Evolutionary conservation across 2,329 filamentous ascomycete genomes (phyloP), one percentile per base, ranked within the genome.

Genomic region (Elsinoe perseae): DNA sequence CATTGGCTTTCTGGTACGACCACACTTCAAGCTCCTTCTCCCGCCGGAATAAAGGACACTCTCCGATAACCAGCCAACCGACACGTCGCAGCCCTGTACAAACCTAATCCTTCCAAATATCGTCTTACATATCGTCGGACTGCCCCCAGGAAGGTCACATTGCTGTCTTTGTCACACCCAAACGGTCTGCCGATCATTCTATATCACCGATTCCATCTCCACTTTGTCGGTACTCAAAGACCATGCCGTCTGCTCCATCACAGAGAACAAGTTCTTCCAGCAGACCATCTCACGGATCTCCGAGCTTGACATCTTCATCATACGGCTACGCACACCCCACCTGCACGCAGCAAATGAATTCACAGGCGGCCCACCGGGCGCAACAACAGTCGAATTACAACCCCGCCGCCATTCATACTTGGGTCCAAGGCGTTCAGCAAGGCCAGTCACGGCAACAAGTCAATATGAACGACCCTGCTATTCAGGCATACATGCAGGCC

Each of bases 401-500:
- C 21, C 40, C 57, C 7, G 58, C 57, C 18, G 56, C 59, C 32
- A 58, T 61, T 34, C 50, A 61, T 38, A 54, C 57, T 9, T 61
- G 59, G 59, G 56, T 58, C 14, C 54, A 57, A 30, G 43, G 54
- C 6, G 44, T 61, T 10, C 16, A 55, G 21, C 43, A 53, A 2
- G 44, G n/a, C 44, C 6, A 36, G 10, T 12, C 50, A 25, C 16
- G 43, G 40, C 36, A 53, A 57, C 32, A 50, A 27, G 34, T 56
- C 36, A 56, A 56, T 28, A 56, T 56, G 53, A 25, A 23, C 18
- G 64, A 66, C 54, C 61, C 66, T 5, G 62, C 63, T 36, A 60
- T 69, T 1, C 64, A 69, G 53, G 68, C 67, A 2, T 70, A 70
- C 46, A 58, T 69, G n/a, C 62, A 65, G 57, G 66, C 66, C 18